A percentile compares a stretch with the other conserved stretches of the same genome.
These are phyloP conservation scores for Tetracladium setigerum DNA, from an alignment of 495 filamentous ascomycete species.

Conservation along the genomic window DNA sequence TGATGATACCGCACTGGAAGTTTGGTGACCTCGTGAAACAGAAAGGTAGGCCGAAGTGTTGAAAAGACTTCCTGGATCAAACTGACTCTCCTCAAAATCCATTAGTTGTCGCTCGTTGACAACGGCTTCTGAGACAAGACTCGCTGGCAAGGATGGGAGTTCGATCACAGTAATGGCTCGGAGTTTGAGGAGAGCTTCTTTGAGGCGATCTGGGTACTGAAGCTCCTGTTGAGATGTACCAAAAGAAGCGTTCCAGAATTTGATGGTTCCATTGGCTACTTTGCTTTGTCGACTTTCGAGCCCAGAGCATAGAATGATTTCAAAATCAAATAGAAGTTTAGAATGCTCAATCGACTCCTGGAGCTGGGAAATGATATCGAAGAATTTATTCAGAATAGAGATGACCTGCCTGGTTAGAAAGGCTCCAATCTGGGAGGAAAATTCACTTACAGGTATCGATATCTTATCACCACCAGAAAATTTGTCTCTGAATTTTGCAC, in stretches of 20 bases:
- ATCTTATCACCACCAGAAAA: constrained; percentile 6
- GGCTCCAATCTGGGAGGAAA: neutral
- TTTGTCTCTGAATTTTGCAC: constrained; percentile 40
- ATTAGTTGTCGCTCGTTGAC: constrained; percentile 8
- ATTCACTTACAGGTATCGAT: constrained; percentile 15
- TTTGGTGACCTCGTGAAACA: no score
- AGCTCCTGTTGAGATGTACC: constrained; percentile 30
- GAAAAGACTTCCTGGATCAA: constrained; percentile 3
- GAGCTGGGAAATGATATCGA: constrained; percentile 14
- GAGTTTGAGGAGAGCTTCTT: constrained; percentile 38
- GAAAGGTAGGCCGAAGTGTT: neutral
- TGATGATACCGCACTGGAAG: neutral
- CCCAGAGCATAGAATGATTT: constrained; percentile 46
- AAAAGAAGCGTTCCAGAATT: constrained; percentile 54
- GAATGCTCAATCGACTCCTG: constrained; percentile 18
- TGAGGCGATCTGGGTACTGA: constrained; percentile 39
- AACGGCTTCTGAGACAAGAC: constrained; percentile 21
- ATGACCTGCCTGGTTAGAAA: constrained; percentile 16
- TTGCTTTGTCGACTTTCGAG: constrained; percentile 46
- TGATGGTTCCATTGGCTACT: constrained; percentile 44
- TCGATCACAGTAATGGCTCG: constrained; percentile 35
- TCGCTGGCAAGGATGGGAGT: constrained; percentile 37
- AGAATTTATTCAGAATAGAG: constrained; percentile 36
- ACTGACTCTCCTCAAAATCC: constrained; percentile 11
- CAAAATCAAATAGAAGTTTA: constrained; percentile 36